Conservation (phyloP, 768 basidiomycete species). For the Cystobasidium ongulense region DNA sequence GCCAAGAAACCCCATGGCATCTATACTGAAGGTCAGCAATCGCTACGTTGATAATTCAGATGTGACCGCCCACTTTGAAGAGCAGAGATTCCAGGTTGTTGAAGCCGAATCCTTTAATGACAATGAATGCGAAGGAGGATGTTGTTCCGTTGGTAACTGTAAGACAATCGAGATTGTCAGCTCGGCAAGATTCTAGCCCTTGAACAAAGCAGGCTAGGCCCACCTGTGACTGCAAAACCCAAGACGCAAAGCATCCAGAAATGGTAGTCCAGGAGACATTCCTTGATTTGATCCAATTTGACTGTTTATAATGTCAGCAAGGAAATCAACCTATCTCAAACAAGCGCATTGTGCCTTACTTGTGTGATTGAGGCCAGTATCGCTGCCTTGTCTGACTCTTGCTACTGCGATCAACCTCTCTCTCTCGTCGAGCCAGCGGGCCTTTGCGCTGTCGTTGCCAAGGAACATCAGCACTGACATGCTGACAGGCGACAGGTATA, state of each 20-base stretch:
- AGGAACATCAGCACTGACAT: too few relatives aligned
- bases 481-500: too few relatives aligned
- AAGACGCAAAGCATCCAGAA: neutral
- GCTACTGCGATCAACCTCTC: neutral
- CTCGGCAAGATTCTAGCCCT: neutral
- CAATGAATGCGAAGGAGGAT: conserved; percentile 1
- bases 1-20: conserved; percentile 4
- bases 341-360: neutral
- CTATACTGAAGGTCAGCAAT: neutral
- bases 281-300: neutral
- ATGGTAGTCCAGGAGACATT: conserved; percentile 1
- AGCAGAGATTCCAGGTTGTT: neutral
- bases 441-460: neutral
- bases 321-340: neutral
- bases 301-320: neutral
- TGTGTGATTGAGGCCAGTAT: neutral
- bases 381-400: neutral
- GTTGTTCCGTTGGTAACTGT: neutral
- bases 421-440: neutral
- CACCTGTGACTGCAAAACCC: conserved; percentile 1
- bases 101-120: neutral
- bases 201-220: too few relatives aligned
- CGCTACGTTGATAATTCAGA: neutral
- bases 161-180: neutral
- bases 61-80: neutral